These are phyloP conservation scores for Blastobotrys attinorum DNA, from an alignment of 805 yeast species.

Conservation along the genomic window DNA sequence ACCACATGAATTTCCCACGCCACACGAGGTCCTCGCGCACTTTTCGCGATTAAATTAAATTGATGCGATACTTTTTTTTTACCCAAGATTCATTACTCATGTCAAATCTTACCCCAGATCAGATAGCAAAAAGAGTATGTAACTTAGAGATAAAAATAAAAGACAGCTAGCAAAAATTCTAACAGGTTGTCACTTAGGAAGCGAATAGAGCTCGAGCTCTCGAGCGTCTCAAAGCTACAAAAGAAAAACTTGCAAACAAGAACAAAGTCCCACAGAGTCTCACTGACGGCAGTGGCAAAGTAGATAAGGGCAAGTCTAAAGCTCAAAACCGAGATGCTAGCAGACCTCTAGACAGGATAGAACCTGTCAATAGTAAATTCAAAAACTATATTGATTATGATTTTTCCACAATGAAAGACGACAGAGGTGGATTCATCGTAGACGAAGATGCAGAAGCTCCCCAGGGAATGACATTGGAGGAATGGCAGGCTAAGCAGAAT, in stretches of 20 bases:
- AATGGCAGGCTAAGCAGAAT: conserved; percentile 48
- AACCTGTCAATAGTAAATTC: conserved; percentile 16
- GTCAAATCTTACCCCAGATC: background rate
- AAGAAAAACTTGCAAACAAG: conserved; percentile 17
- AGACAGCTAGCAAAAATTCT: background rate
- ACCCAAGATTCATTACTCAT: background rate
- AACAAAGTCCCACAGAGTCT: conserved; percentile 2
- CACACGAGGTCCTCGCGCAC: background rate
- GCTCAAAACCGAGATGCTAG: conserved; percentile 3
- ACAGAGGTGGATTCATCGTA: conserved; percentile 74
- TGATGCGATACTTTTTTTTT: too few species aligned
- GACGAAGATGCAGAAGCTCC: conserved; percentile 30
- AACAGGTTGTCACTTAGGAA: too few species aligned
- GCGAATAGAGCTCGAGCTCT: conserved; percentile 17
- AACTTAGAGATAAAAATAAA: background rate
- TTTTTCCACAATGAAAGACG: conserved; percentile 82
- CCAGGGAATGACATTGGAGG: conserved; percentile 36
- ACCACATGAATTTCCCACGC: too few species aligned
- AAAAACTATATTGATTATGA: conserved; percentile 38
- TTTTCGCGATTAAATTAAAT: too few species aligned
- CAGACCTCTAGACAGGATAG: background rate
- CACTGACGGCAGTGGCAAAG: background rate
- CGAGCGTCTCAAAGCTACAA: conserved; percentile 18
- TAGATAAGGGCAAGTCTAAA: background rate
- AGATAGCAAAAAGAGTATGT: conserved; percentile 1